These are phyloP conservation scores for Vigna radiata DNA, from an alignment of 306 rosid species.

Conservation along the genomic window DNA sequence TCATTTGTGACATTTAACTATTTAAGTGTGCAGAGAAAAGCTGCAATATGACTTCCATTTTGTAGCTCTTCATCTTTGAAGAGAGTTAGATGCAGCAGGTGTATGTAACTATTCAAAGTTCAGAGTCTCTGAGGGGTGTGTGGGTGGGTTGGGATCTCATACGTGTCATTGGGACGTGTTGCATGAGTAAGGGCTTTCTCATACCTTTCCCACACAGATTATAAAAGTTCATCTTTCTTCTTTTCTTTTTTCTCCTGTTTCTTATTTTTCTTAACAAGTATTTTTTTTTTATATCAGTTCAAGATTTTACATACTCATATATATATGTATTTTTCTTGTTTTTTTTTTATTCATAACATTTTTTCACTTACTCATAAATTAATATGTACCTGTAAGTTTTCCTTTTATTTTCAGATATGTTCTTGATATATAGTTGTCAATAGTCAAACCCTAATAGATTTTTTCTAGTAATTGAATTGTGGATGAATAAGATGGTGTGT, in stretches of 20 bases:
- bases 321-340: too few species aligned
- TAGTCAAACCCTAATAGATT: conserved; percentile 59
- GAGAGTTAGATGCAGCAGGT: background rate
- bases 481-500: conserved; percentile 22
- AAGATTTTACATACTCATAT: background rate
- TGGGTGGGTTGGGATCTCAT: conserved; percentile 12
- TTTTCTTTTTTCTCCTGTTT: background rate
- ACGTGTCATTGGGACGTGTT: conserved; percentile 40
- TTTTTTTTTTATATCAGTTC: background rate
- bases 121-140: background rate
- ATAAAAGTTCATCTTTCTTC: background rate
- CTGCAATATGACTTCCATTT: conserved; percentile 24
- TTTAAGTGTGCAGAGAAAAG: conserved; percentile 1
- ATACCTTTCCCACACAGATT: background rate
- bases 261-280: background rate
- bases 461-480: background rate
- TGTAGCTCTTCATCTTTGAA: background rate
- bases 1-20: conserved; percentile 12
- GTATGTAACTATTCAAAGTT: background rate
- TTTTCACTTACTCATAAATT: background rate
- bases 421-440: background rate
- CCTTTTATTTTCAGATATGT: background rate
- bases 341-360: too few species aligned
- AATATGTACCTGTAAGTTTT: background rate
- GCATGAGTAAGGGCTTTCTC: conserved; percentile 44